Evolutionary conservation across 306 rosid species (phyloP), one percentile per base, ranked within the genome.

Genomic region (Quercus variabilis): DNA sequence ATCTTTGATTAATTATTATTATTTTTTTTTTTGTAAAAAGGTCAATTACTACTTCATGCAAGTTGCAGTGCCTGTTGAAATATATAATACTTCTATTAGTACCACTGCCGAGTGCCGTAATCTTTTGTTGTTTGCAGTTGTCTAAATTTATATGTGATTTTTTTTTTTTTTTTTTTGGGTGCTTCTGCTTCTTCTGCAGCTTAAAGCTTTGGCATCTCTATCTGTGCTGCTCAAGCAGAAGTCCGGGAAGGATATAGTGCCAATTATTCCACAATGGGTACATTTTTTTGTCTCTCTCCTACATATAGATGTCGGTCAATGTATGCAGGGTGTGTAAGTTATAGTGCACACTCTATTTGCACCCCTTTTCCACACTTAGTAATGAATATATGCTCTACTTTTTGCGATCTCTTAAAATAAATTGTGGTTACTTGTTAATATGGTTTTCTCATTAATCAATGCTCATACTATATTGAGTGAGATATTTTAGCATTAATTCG

Each of bases 231-330:
- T 92, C 78, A 88, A 92, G 88, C 87, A 92, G 77, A 92, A 85
- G 84, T 85, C 95, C 55, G 73, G 87, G 20, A 92, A 86, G 88
- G 99, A 91, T 74, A 79, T 85, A 52, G 83, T 83, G 57, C 85
- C 88, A 28, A 85, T 91, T 73, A 86, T 92, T 87, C 97, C 99
- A 43, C 99, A 92, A 81, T 94, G 99, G 97, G 99, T 94, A 92
- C 28, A 41, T 69, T 74, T 78, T 79, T 64, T 74, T 25, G 25
- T 69, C 78, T 79, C 67, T 75, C 21, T 56, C 71, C 31, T 41
- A 52, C 62, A 21, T 76, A 63, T 64, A 20, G 67, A 58, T 68
- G 2, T 30, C 55, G n/a, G 38, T 67, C 15, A 18, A 65, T 23
- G 17, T 26, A 41, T 8, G 46, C 11, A 8, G 46, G 46, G 46